Base-by-base conservation (phyloP, 495 filamentous ascomycete species). In the Penicillium alfredii region DNA sequence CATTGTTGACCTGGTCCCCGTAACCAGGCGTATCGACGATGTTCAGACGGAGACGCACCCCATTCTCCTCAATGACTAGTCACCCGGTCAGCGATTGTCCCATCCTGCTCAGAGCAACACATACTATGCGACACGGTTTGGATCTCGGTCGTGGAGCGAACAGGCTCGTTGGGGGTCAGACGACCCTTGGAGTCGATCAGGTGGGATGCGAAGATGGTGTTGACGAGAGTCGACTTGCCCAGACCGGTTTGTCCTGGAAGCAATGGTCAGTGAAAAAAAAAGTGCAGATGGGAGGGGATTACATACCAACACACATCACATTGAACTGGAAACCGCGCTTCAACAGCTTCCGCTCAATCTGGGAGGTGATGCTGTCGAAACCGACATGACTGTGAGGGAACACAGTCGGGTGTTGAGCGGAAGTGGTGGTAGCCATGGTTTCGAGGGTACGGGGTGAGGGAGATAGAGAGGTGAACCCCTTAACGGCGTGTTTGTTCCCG, bases 321-420 rank as follows among this genome's bases (percentile, higher is more conserved):
- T 99, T 99, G 78, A 99, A 99, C 67, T 99, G 92, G 66, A 99
- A 99, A 51, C 92, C 92, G 61, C 92, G 88, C 78, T 99, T 99
- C 65, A 99, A 70, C 51, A 99, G 84, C 81, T 99, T 99, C 69
- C 85, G 82, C 77, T 98, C 90, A 53, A 97, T 96, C 72, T 97
- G 89, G 22, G 81, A 85, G 40, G 89, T 95, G 69, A 97, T 96
- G 69, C 92, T 96, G 73, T 98, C 89, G 71, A 97, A 95, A 77
- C 93, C 89, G 68, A 97, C 92, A 74, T 97, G 90, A 79, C 82
- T 92, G 59, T 86, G 80, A 55, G 92, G 92, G 63, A 86, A 94
- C 53, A 97, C 85, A 17, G 76, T 69, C 48, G 64, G 62, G 45
- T 62, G 61, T 36, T 68, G 54, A 42, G 66, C 54, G 47, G 70